These are phyloP conservation scores for Blumeria graminis DNA, from an alignment of 2,329 filamentous ascomycete species.

Conservation along the genomic window DNA sequence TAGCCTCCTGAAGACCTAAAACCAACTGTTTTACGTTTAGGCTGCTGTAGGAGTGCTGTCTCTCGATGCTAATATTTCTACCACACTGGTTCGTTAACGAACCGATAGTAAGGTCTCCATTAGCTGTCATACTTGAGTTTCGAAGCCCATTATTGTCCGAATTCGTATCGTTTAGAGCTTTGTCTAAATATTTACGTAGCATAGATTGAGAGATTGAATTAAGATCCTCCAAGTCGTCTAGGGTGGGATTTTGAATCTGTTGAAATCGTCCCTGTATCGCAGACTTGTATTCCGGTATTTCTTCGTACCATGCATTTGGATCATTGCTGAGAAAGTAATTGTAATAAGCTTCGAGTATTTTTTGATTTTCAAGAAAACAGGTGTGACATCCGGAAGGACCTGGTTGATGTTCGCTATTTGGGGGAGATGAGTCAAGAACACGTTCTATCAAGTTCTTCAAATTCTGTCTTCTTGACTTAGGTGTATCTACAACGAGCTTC, in stretches of 20 bases:
- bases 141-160: constrained; percentile 1
- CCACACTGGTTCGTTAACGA: constrained; percentile 7
- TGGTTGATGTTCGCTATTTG: constrained; percentile 7
- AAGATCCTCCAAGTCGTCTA: constrained; percentile 7
- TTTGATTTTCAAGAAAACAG: constrained; percentile 8
- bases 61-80: background rate
- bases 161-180: constrained; percentile 7
- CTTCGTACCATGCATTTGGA: constrained; percentile 8
- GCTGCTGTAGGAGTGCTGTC: background rate
- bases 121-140: constrained; percentile 4
- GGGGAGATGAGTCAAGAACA: constrained; percentile 6
- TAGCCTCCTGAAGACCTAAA: constrained; percentile 6
- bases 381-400: constrained; percentile 9
- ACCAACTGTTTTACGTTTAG: constrained; percentile 5
- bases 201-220: constrained; percentile 7
- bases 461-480: constrained; percentile 7
- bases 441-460: constrained; percentile 7
- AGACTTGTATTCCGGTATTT: constrained; percentile 5
- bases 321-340: constrained; percentile 11
- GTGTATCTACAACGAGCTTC: constrained; percentile 7
- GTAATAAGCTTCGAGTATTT: constrained; percentile 10
- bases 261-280: constrained; percentile 9
- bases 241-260: constrained; percentile 4
- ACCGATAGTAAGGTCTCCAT: constrained; percentile 3
- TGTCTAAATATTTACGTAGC: constrained; percentile 9